Evolutionary conservation across 495 filamentous ascomycete genomes (phyloP).

Genomic region (Schizothecium vesticola): DNA sequence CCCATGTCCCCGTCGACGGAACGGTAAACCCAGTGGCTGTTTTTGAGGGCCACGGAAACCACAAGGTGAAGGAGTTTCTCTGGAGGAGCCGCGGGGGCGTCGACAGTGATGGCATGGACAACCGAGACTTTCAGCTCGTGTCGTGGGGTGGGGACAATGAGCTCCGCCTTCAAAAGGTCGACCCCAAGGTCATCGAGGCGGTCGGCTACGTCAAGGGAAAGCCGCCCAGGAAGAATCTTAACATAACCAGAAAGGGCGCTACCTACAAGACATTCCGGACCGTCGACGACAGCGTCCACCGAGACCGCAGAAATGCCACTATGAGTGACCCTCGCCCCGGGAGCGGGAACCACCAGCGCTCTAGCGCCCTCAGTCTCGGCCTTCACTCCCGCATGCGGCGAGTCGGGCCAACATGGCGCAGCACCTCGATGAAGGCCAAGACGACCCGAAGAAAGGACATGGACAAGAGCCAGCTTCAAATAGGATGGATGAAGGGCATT

Average conservation of each 20-base stretch:
- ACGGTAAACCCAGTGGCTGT: slow-evolving; percentile 57
- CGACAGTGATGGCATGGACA: slow-evolving; percentile 62
- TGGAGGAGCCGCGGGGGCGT: slow-evolving; percentile 81
- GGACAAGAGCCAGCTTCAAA: slow-evolving; percentile 56
- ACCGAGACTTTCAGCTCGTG: slow-evolving; percentile 88
- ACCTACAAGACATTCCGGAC: slow-evolving; percentile 78
- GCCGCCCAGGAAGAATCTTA: slow-evolving; percentile 58
- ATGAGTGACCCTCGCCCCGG: slow-evolving; percentile 48
- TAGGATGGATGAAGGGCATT: slow-evolving; percentile 91
- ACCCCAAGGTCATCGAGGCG: slow-evolving; percentile 55
- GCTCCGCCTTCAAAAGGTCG: slow-evolving; percentile 72
- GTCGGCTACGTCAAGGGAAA: slow-evolving; percentile 75
- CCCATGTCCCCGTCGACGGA: slow-evolving; percentile 37
- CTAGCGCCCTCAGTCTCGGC: slow-evolving; percentile 41
- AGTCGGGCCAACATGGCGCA: slow-evolving; percentile 36
- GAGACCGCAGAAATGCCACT: slow-evolving; percentile 39
- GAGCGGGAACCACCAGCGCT: slow-evolving; percentile 33
- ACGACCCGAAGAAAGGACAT: slow-evolving; percentile 50
- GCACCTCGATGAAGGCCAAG: slow-evolving; percentile 61
- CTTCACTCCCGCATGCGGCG: slow-evolving; percentile 40
- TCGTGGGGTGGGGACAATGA: slow-evolving; percentile 87
- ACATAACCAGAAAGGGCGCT: slow-evolving; percentile 74
- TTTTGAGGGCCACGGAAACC: slow-evolving; percentile 73
- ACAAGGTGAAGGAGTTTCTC: slow-evolving; percentile 88
- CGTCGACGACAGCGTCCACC: slow-evolving; percentile 48